phyloP scores from a whole-genome alignment of 306 rosid genomes.

The Inga oerstediana region DNA sequence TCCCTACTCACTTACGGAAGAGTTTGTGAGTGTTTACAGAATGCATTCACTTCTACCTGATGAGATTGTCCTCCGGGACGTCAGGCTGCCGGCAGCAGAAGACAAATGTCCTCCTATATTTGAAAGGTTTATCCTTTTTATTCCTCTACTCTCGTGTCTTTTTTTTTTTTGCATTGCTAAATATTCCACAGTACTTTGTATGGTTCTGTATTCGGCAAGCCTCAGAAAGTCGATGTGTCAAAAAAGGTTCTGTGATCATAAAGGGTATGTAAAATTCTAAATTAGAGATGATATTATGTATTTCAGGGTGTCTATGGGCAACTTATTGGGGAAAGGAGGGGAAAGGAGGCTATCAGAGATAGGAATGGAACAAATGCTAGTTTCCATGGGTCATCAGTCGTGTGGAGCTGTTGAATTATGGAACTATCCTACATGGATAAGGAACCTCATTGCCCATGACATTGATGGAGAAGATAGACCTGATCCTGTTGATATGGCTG shows the following conservation, averaged over 20 bases:
- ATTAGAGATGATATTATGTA: constrained; percentile 12
- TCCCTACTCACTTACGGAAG: constrained; percentile 71
- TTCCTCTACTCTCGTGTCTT: background rate
- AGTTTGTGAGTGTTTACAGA: constrained; percentile 75
- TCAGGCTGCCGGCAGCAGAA: constrained; percentile 32
- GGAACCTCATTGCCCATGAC: constrained; percentile 69
- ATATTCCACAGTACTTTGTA: background rate
- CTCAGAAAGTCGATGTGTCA: background rate
- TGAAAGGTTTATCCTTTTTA: constrained; percentile 44
- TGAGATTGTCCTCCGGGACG: constrained; percentile 49
- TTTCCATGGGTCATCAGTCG: constrained; percentile 78
- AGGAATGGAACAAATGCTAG: constrained; percentile 65
- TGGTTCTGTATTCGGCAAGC: background rate
- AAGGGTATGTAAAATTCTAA: constrained; percentile 1
- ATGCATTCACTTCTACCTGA: constrained; percentile 80
- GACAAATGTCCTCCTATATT: constrained; percentile 54
- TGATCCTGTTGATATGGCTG: constrained; percentile 72
- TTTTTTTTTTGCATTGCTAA: background rate
- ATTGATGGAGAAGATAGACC: constrained; percentile 71
- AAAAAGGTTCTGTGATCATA: constrained; percentile 16
- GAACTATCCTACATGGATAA: constrained; percentile 79
- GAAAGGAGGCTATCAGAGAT: constrained; percentile 55
- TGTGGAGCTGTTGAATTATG: constrained; percentile 65
- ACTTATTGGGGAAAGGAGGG: constrained; percentile 68
- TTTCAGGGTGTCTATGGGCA: constrained; percentile 65